Base-by-base conservation (phyloP, 2,329 filamentous ascomycete genomes). In the Neonectria hederae region DNA sequence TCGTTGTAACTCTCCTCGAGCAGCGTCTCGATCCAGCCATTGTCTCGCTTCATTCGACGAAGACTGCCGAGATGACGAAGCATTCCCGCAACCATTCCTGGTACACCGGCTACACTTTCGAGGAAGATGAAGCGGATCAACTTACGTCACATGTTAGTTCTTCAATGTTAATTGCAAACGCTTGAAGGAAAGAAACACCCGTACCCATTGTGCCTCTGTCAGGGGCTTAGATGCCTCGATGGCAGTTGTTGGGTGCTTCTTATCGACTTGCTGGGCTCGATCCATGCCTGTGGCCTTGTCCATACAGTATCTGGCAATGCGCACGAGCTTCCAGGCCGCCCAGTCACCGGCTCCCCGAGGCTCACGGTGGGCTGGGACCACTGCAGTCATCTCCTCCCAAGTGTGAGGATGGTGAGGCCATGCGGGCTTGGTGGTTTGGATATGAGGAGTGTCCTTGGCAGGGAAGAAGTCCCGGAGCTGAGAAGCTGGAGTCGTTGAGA, bases 51-150 rank as follows among this genome's bases (percentile, higher is more conserved):
- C 85, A 98, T 90, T 28, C 90, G 87, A 48, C 95, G 86, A 74
- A 98, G 86, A 69, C 90, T 94, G 76, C 91, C 89, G 40, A 98
- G 84, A 80, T 99, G 96, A 35, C 96, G 86, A 17, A 98, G 84
- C 92, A 97, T 97, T 22, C 94, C 96, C 0, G 91, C 96, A 0
- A 98, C 95, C 93, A 98, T 98, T 8, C 96, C 96, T 0, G 96
- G 96, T 0, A 98, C 96, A 35, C 94, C 96, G 13, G 96, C 96
- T 42, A 99, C 93, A 53, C 91, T 94, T 79, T 99, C 96, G 35
- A 99, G 86, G 79, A 99, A 99, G 71, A 99, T 87, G 75, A 97
- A 95, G 7, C 95, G 87, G 53, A 92, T 87, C 72, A 97, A 84
- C 84, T 84, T 54, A 21, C 21, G 49, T 6, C 22, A 26, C 14